Evolutionary conservation across 1,284 basidiomycete genomes (phyloP), one percentile per base, ranked within the genome.

Genomic region (Amylostereum chailletii): DNA sequence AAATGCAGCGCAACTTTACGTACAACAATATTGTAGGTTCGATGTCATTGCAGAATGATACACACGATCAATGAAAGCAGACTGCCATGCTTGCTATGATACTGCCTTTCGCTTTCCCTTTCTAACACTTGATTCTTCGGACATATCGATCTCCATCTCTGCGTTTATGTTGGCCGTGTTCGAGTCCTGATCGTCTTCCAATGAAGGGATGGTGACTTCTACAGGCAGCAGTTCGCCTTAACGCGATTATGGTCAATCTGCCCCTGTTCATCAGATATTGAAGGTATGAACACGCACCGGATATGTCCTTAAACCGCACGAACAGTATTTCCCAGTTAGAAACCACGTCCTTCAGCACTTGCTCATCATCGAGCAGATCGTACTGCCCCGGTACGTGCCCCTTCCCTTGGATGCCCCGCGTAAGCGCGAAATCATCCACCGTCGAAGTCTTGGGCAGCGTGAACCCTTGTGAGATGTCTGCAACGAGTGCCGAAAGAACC

Each of bases 271-370:
- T 19, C 19, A 19, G 19, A 19, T 19, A 19, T 19, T 19, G 19
- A 19, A 19, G 19, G 19, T 19, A 19, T 19, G 19, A 19, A 34
- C 46, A 65, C 61, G 71, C 65, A 87, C 85, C 81, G 49, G 58
- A 49, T n/a, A 51, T 49, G 45, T 82, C 75, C 56, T 69, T 75
- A 56, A 87, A 87, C 57, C 79, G 80, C 38, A 89, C 58, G 56
- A 79, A 86, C 8, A 88, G 53, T 11, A 63, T 62, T 42, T 87
- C 85, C 80, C 84, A 90, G 42, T 77, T 79, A 2, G 60, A 58
- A 40, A 84, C 60, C 5, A 70, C 64, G 44, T 77, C 75, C 52
- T 72, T 76, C 45, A 87, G 60, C 39, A 66, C 60, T 47, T 65
- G 61, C 2, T 65, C 62, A n/a, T 71, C 67, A 8, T 71, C 61